A percentile compares a stretch with the other conserved stretches of the same genome.
phyloP scores from a whole-genome alignment of 805 yeast species.

The Saturnispora diversa region DNA sequence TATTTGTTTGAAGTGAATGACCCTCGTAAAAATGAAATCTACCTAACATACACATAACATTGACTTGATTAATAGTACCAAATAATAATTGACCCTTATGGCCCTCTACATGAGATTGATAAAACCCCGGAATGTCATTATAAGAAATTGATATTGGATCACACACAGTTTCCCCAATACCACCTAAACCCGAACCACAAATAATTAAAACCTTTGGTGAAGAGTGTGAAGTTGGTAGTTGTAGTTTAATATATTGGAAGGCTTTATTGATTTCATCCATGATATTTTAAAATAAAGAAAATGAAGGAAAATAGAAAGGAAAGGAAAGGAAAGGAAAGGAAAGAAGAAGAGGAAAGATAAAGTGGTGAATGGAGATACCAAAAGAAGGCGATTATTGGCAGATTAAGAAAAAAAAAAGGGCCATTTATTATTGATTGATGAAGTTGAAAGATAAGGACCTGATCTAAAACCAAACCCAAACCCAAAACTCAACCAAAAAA shows the following conservation, averaged over 20 bases:
- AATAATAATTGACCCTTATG: slow-evolving; percentile 78
- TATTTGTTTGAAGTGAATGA: slow-evolving; percentile 69
- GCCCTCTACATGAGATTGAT: slow-evolving; percentile 77
- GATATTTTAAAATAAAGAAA: not conserved
- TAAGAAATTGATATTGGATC: slow-evolving; percentile 50
- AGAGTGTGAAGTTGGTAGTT: slow-evolving; percentile 9
- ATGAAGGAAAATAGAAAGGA: not conserved
- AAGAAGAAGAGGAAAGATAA: too few species aligned
- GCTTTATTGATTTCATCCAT: slow-evolving; percentile 5
- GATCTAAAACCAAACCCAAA: too few species aligned
- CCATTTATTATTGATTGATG: too few species aligned
- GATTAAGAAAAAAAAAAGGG: too few species aligned
- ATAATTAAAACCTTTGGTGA: slow-evolving; percentile 67
- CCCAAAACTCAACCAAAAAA: too few species aligned
- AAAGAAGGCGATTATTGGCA: too few species aligned
- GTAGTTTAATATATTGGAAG: not conserved
- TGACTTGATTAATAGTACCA: slow-evolving; percentile 65
- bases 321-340: not conserved
- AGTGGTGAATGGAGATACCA: too few species aligned
- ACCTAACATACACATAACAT: slow-evolving; percentile 91
- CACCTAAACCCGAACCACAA: slow-evolving; percentile 94
- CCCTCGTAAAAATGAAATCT: slow-evolving; percentile 92
- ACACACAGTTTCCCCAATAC: slow-evolving; percentile 41
- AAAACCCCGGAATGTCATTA: slow-evolving; percentile 69
- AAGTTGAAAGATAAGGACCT: too few species aligned